These are phyloP conservation scores for Verticillium nonalfalfae DNA, from an alignment of 2,329 filamentous ascomycete species.

Conservation along the genomic window DNA sequence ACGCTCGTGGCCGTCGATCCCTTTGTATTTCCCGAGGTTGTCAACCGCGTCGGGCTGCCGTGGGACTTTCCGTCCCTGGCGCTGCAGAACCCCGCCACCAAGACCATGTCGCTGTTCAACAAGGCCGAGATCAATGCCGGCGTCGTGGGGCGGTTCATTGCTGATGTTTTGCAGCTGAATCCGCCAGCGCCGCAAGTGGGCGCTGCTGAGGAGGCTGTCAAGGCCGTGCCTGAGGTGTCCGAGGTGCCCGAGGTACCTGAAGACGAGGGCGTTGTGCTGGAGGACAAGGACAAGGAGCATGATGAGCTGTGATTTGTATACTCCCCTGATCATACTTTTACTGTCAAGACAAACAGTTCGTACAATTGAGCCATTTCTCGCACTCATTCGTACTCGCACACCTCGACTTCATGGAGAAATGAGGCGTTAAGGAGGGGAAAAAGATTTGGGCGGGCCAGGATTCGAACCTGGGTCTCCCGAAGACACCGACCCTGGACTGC, in stretches of 20 bases:
- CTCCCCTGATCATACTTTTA: neutral
- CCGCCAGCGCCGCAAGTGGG: neutral
- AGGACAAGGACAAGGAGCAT: neutral
- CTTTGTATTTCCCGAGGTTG: conserved; percentile 36
- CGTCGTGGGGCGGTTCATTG: conserved; percentile 4
- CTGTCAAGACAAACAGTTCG: neutral
- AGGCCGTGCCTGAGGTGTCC: neutral
- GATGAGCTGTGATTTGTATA: conserved; percentile 1
- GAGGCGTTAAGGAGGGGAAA: too few relatives aligned
- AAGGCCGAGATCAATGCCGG: conserved; percentile 2
- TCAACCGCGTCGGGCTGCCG: conserved; percentile 25
- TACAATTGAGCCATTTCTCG: too few relatives aligned
- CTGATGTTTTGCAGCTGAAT: neutral
- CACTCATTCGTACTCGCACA: too few relatives aligned
- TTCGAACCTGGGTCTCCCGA: too few relatives aligned
- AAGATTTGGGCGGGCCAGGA: too few relatives aligned
- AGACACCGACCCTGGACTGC: too few relatives aligned
- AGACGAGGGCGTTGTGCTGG: neutral
- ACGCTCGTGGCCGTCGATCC: conserved; percentile 39
- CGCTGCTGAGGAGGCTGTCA: neutral
- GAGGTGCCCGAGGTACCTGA: neutral
- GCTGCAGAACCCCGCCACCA: conserved; percentile 3
- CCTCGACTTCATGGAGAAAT: too few relatives aligned
- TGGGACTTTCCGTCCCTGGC: conserved; percentile 8
- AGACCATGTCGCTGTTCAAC: neutral